A percentile compares a stretch with the other conserved stretches of the same genome.
These are phyloP conservation scores for Conticribra guillardii DNA, from an alignment of 108 stramenopile genomes.

Conservation along the genomic window DNA sequence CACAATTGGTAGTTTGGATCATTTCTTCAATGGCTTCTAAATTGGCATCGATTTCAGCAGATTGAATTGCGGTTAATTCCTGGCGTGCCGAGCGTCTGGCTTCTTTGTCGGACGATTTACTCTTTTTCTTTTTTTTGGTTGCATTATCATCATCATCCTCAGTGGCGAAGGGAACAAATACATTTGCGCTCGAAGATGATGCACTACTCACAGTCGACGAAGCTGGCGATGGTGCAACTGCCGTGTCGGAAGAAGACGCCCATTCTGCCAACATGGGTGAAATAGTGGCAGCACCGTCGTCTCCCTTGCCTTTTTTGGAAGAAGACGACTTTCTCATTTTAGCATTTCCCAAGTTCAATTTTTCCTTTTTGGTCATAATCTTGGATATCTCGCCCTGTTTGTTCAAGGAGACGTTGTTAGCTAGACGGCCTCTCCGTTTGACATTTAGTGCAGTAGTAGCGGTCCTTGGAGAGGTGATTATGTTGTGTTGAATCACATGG, in stretches of 20 bases:
- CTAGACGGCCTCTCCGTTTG: conserved; percentile 44
- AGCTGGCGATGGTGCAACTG: conserved; percentile 2
- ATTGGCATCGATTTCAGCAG: conserved; percentile 6
- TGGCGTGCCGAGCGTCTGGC: conserved; percentile 2
- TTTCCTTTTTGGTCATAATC: conserved; percentile 43
- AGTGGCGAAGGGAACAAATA: conserved; percentile 10
- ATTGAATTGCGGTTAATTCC: conserved; percentile 3
- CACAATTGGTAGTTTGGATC: not conserved
- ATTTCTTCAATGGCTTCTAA: not conserved
- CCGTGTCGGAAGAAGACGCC: conserved; percentile 15
- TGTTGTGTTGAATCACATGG: not conserved
- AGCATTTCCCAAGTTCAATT: conserved; percentile 30
- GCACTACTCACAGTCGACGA: not conserved
- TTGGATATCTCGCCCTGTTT: conserved; percentile 34
- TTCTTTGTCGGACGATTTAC: not conserved
- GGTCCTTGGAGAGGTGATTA: not conserved
- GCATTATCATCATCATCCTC: not conserved
- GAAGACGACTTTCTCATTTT: conserved; percentile 10
- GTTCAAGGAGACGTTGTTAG: conserved; percentile 38
- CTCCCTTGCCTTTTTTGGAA: not conserved
- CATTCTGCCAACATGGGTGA: conserved; percentile 48
- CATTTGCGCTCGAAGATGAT: not conserved
- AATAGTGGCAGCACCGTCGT: conserved; percentile 19
- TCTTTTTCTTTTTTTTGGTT: conserved; percentile 7
- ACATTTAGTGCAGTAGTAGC: conserved; percentile 19